A percentile compares a stretch with the other conserved stretches of the same genome.
These are phyloP conservation scores for Calonectria fujianensis DNA, from an alignment of 2,329 filamentous ascomycete genomes.

Conservation along the genomic window DNA sequence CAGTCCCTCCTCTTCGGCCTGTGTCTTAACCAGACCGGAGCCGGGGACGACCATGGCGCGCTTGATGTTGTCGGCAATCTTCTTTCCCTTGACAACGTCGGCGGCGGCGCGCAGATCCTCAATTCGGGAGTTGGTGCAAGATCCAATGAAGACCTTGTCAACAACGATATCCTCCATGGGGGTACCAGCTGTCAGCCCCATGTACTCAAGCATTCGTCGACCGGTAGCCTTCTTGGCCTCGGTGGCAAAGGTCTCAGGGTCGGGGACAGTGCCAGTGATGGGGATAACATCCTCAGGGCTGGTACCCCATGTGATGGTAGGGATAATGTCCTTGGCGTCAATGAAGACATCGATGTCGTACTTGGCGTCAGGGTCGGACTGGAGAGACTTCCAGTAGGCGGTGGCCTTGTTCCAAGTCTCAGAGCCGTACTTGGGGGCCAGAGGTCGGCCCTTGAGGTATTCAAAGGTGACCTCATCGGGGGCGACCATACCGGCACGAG, in stretches of 20 bases:
- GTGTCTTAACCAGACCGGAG: slow-evolving; percentile 93
- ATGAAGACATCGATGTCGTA: slow-evolving; percentile 94
- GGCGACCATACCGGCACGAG: slow-evolving; percentile 96
- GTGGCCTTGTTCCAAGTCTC: slow-evolving; percentile 92
- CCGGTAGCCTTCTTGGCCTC: slow-evolving; percentile 88
- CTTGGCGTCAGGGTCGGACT: slow-evolving; percentile 90
- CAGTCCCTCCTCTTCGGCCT: slow-evolving; percentile 92
- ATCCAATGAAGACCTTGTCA: slow-evolving; percentile 98
- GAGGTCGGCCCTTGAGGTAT: slow-evolving; percentile 92
- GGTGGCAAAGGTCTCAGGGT: slow-evolving; percentile 89
- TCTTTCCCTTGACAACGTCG: slow-evolving; percentile 89
- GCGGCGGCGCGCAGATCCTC: slow-evolving; percentile 95
- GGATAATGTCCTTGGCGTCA: slow-evolving; percentile 92
- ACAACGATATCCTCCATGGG: slow-evolving; percentile 93
- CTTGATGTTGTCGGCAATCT: slow-evolving; percentile 91
- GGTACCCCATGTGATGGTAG: slow-evolving; percentile 97
- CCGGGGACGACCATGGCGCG: slow-evolving; percentile 97
- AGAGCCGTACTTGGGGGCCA: slow-evolving; percentile 89
- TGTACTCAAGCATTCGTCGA: slow-evolving; percentile 92
- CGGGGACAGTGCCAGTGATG: slow-evolving; percentile 92
- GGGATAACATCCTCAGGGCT: slow-evolving; percentile 97
- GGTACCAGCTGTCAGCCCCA: slow-evolving; percentile 91
- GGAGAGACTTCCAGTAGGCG: slow-evolving; percentile 90
- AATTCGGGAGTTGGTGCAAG: slow-evolving; percentile 97
- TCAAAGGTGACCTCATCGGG: slow-evolving; percentile 96